These are phyloP conservation scores for Chimonanthus praecox DNA, from an alignment of 164 flowering plant genomes.

Conservation along the genomic window DNA sequence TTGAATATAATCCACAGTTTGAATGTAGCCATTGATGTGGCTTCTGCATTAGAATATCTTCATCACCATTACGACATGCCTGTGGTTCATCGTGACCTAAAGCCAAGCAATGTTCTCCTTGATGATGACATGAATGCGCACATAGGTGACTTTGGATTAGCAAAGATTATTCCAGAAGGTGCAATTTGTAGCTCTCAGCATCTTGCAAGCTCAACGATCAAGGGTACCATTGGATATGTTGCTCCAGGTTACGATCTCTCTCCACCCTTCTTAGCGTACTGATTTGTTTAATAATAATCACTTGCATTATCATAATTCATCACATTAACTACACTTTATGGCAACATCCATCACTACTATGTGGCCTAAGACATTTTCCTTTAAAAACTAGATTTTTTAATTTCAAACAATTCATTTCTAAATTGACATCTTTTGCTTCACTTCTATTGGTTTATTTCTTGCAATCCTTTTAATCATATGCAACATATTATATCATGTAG, in stretches of 20 bases:
- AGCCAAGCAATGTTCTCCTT: conserved; percentile 33
- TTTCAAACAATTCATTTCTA: too few species aligned
- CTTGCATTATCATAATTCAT: too few species aligned
- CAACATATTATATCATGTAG: too few species aligned
- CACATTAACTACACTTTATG: too few species aligned
- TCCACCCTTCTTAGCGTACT: too few species aligned
- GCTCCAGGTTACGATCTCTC: neutral
- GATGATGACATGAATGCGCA: conserved; percentile 25
- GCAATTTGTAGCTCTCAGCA: neutral
- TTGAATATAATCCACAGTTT: conserved; percentile 24
- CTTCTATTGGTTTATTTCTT: too few species aligned
- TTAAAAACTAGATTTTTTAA: too few species aligned
- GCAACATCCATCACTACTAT: too few species aligned
- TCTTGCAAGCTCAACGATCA: conserved; percentile 17
- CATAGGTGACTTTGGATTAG: conserved; percentile 37
- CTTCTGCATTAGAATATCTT: conserved; percentile 29
- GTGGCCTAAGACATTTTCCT: too few species aligned
- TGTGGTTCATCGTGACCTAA: conserved; percentile 30
- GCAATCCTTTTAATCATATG: too few species aligned
- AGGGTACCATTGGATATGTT: conserved; percentile 32
- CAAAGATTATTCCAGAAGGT: conserved; percentile 14
- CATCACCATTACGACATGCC: conserved; percentile 21
- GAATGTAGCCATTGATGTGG: conserved; percentile 29
- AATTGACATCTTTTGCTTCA: too few species aligned
- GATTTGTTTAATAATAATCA: too few species aligned